Evolutionary conservation across 345 rosid genomes (phyloP).

Genomic region (Citrus reticulata): DNA sequence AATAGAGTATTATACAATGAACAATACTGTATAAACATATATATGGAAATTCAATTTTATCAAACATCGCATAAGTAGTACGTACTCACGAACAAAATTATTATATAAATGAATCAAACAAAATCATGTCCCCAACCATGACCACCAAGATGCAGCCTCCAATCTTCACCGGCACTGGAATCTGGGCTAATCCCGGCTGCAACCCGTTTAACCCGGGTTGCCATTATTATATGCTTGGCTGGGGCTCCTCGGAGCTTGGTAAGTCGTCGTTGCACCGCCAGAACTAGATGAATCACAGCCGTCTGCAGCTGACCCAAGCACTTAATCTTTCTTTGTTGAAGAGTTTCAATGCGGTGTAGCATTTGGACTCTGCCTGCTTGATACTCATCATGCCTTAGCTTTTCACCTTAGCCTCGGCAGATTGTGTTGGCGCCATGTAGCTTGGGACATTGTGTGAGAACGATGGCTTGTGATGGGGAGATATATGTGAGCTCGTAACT

Average conservation of each 20-base stretch:
- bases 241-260: constrained; percentile 59
- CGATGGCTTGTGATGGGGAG: constrained; percentile 34
- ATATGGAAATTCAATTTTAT: not conserved
- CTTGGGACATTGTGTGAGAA: constrained; percentile 51
- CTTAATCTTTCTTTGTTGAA: constrained; percentile 50
- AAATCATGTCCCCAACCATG: constrained; percentile 56
- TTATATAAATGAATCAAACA: constrained; percentile 13
- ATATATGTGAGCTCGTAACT: not conserved
- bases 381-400: constrained; percentile 26
- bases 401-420: constrained; percentile 81
- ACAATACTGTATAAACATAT: too few species aligned
- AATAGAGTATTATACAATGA: not conserved
- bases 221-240: constrained; percentile 35
- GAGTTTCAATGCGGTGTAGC: constrained; percentile 64
- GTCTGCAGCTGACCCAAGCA: constrained; percentile 25
- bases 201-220: too few species aligned
- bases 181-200: constrained; percentile 38
- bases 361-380: constrained; percentile 34
- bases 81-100: not conserved
- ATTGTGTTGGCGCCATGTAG: constrained; percentile 82
- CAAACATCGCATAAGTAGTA: not conserved
- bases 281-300: constrained; percentile 76
- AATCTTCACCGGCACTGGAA: constrained; percentile 32
- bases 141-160: constrained; percentile 37
- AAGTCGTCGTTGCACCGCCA: constrained; percentile 41